Evolutionary conservation across 2,329 filamentous ascomycete species (phyloP), one percentile per base, ranked within the genome.

Genomic region (Fusarium pseudoanthophilum): DNA sequence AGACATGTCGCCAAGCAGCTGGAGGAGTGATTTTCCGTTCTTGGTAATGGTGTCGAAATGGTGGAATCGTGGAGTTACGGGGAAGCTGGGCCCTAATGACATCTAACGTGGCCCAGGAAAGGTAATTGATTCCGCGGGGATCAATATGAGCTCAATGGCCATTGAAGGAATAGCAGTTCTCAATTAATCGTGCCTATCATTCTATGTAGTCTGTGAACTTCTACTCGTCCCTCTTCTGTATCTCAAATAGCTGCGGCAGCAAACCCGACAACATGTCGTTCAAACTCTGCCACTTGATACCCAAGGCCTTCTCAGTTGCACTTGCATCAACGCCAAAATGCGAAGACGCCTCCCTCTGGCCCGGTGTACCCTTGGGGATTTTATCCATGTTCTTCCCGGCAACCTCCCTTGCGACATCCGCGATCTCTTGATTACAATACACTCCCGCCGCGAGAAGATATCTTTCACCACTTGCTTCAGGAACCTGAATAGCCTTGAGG

Each of bases 311-410:
- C 16, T 64, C 59, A n/a, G 62, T 65, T 16, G 28, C 39, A 20
- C 46, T 46, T 21, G 62, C 59, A 53, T 65, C 59, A 4, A 65
- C 59, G 2, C 59, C 62, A 24, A 65, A 65, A 39, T 65, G 62
- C 1, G 8, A 16, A 4, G 26, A 24, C 5, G 59, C 62, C 16
- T 65, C 59, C 11, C 46, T 40, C 0, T 8, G 1, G 1, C 62
- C 46, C 0, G 46, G 39, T 8, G 15, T 28, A 0, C 62, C 62
- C 7, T 11, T 6, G 4, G 59, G 62, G 2, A 65, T 55, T 7
- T 24, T 64, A 0, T 6, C 10, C 20, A 28, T 65, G 0, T 65
- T 14, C 39, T 65, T 65, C 2, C 39, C 62, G 1, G 62, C 39
- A 10, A 64, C 28, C 5, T n/a, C 10, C 20, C 39, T 30, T 5